Evolutionary conservation across 345 rosid genomes (phyloP), one percentile per base, ranked within the genome.

Genomic region (Bretschneidera sinensis): DNA sequence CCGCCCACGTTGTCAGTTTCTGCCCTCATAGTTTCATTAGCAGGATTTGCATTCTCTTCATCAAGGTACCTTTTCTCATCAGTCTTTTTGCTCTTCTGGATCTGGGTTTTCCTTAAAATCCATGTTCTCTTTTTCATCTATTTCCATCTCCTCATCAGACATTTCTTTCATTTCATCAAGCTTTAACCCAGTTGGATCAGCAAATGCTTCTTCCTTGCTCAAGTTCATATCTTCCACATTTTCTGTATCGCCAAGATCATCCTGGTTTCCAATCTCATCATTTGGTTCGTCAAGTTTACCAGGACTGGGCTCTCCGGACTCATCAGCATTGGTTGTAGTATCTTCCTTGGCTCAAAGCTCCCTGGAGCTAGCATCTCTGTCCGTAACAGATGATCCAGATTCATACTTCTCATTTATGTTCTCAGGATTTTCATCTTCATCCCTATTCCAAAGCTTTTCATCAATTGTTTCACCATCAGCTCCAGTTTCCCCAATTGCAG

Each of bases 281-380:
- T 74, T 73, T 49, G 62, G 71, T 62, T 79, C 70, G 39, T 69
- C 75, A 43, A 49, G 79, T 69, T 83, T 81, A 50, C 75, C 82
- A 57, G 76, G 34, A 21, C 74, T 57, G 54, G 60, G 54, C 63
- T 85, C 84, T 20, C 67, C 87, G 43, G 71, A 59, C 62, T 84
- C 85, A 63, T 76, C 81, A 18, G 57, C 58, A 43, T 58, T 45
- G 39, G 75, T 68, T 24, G 64, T 73, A 64, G 64, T 73, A 48
- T 90, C 89, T 66, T 88, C 95, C 86, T 83, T 94, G 57, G 81
- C 95, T 77, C 95, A 78, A 34, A 94, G 80, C 82, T 94, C 97
- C 70, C 85, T 79, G 56, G 64, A 69, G 63, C 71, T 73, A 53
- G 69, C 54, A 73, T 86, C 87, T 31, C 16, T 77, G 34, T 88